A percentile compares a stretch with the other conserved stretches of the same genome.
phyloP scores from a whole-genome alignment of 345 rosid genomes.

The Firmiana major region DNA sequence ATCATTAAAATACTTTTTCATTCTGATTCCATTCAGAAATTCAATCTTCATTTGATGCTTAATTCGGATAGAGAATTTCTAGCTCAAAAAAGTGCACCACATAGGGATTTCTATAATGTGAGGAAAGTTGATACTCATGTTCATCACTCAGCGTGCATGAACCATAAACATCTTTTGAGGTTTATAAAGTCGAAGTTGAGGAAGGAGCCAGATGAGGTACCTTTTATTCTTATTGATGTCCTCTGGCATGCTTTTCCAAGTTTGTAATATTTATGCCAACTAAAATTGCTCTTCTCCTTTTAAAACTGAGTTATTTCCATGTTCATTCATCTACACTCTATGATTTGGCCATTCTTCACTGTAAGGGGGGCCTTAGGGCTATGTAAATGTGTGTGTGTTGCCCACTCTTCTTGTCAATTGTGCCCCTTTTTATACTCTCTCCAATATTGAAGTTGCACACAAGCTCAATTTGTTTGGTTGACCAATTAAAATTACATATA shows the following conservation, averaged over 20 bases:
- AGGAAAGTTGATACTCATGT: conserved; percentile 99
- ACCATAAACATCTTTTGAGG: conserved; percentile 97
- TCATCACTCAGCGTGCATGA: conserved; percentile 99
- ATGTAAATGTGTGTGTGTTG: background rate
- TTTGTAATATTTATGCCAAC: background rate
- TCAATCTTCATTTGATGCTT: conserved; percentile 98
- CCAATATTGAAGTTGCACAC: background rate
- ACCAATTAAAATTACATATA: background rate
- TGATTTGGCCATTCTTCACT: background rate
- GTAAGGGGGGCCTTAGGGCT: background rate
- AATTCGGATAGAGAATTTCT: conserved; percentile 96
- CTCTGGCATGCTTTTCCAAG: background rate
- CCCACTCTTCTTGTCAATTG: background rate
- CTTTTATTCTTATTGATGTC: background rate
- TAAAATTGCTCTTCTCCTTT: background rate
- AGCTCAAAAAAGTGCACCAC: conserved; percentile 99
- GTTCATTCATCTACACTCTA: background rate
- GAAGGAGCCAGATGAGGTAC: conserved; percentile 98
- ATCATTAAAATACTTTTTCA: background rate
- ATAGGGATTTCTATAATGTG: conserved; percentile 96
- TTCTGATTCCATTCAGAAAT: conserved; percentile 57
- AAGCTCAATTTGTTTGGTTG: background rate
- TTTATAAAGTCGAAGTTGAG: conserved; percentile 96
- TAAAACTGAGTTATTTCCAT: background rate
- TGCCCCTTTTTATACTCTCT: background rate